Percentiles rank a stretch among this genome's conserved stretches.
Conservation (phyloP, 192 early-diverging fungal species). For the Backusella circina region DNA sequence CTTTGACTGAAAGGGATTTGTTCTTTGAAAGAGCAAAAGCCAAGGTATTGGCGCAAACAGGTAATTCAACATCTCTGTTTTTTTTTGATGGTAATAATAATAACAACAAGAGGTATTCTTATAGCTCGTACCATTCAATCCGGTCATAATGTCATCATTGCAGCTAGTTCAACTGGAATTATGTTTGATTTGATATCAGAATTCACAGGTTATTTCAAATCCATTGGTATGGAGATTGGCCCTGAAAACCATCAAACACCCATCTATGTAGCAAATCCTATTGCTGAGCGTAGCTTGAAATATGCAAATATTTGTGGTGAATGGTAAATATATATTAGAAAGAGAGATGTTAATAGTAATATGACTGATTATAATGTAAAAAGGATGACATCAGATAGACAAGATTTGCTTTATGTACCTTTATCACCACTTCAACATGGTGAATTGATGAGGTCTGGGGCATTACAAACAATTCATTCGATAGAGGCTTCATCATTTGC, state of each 20-base stretch:
- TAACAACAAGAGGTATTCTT: not conserved
- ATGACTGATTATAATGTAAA: not conserved
- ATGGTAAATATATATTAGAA: slow-evolving; percentile 56
- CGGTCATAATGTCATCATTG: slow-evolving; percentile 67
- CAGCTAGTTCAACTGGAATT: slow-evolving; percentile 63
- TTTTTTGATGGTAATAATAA: not conserved
- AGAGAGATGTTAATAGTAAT: not conserved
- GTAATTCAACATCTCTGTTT: too few relatives aligned
- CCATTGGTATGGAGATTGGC: slow-evolving; percentile 48
- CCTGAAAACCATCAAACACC: slow-evolving; percentile 44
- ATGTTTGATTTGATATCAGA: slow-evolving; percentile 73
- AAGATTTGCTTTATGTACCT: slow-evolving; percentile 64
- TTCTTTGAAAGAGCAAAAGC: slow-evolving; percentile 33
- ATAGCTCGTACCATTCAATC: slow-evolving; percentile 33
- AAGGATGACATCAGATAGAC: slow-evolving; percentile 62
- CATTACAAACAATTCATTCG: slow-evolving; percentile 36
- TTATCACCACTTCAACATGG: slow-evolving; percentile 53
- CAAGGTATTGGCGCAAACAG: slow-evolving; percentile 38
- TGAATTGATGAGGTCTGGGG: slow-evolving; percentile 39
- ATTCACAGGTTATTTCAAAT: slow-evolving; percentile 50
- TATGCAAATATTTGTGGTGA: slow-evolving; percentile 83
- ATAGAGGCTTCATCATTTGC: slow-evolving; percentile 35
- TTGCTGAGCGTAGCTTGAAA: slow-evolving; percentile 73
- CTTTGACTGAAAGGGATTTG: slow-evolving; percentile 10
- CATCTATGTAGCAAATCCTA: slow-evolving; percentile 69